These are phyloP conservation scores for Trichoderma polysporum DNA, from an alignment of 2,329 filamentous ascomycete genomes.

Conservation along the genomic window DNA sequence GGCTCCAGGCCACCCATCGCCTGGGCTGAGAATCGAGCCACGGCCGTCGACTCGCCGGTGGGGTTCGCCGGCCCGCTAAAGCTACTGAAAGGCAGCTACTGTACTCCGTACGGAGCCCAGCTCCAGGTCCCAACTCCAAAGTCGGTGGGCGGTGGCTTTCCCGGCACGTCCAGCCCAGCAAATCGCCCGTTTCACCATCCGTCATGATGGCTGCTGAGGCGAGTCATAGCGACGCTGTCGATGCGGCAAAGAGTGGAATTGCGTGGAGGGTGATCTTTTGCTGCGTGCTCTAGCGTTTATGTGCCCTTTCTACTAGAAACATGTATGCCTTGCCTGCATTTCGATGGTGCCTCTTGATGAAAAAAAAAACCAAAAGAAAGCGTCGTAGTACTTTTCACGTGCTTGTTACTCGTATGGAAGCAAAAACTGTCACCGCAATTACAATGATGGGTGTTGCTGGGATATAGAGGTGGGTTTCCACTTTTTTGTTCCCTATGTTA, in stretches of 20 bases:
- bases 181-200: constrained; percentile 13
- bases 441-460: not conserved
- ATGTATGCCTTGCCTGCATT: not conserved
- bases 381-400: not conserved
- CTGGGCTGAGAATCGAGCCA: constrained; percentile 23
- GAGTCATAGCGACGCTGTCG: not conserved
- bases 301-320: not conserved
- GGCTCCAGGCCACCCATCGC: constrained; percentile 12
- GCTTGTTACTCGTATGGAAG: not conserved
- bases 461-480: not conserved
- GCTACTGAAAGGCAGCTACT: constrained; percentile 12
- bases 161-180: not conserved
- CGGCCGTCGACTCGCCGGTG: constrained; percentile 21
- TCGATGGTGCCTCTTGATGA: not conserved
- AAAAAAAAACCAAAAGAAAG: not conserved
- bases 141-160: constrained; percentile 10
- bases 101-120: constrained; percentile 6
- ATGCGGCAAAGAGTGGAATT: constrained; percentile 16
- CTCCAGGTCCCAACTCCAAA: not conserved
- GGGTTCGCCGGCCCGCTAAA: constrained; percentile 20
- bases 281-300: not conserved
- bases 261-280: not conserved
- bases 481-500: constrained; percentile 10
- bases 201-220: not conserved
- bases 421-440: constrained; percentile 14